Percentiles rank a stretch among this genome's conserved stretches.
Conservation (phyloP, 352 stramenopile genomes). For the Globisporangium splendens region DNA sequence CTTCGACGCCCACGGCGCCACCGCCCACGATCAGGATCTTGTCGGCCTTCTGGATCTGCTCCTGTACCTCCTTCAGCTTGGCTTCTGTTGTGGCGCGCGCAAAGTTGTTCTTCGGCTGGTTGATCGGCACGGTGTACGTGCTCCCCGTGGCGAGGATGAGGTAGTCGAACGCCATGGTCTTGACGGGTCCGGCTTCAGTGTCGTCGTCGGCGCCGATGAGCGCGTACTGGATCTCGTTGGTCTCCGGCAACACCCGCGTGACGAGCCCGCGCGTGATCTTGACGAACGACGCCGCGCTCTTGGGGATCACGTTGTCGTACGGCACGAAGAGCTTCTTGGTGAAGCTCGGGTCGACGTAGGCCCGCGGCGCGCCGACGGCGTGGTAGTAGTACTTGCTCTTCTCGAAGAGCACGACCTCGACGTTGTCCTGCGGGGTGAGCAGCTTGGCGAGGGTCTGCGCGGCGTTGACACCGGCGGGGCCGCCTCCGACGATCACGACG, state of each 20-base stretch:
- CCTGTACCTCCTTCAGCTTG: slow-evolving; percentile 21
- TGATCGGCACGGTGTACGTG: slow-evolving; percentile 54
- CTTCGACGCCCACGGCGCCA: slow-evolving; percentile 45
- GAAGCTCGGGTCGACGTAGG: slow-evolving; percentile 49
- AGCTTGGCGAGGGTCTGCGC: slow-evolving; percentile 33
- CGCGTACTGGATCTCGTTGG: neutral
- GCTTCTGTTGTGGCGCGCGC: slow-evolving; percentile 16
- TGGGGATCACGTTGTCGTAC: slow-evolving; percentile 51
- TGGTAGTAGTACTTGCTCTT: slow-evolving; percentile 56
- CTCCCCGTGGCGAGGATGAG: slow-evolving; percentile 53
- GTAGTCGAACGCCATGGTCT: slow-evolving; percentile 42
- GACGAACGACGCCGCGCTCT: slow-evolving; percentile 1
- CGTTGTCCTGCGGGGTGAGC: slow-evolving; percentile 32
- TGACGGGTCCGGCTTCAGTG: neutral
- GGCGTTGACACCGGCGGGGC: slow-evolving; percentile 46
- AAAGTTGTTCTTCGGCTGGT: slow-evolving; percentile 24
- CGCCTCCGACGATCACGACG: slow-evolving; percentile 58
- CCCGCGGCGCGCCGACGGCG: slow-evolving; percentile 38
- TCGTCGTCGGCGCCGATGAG: neutral
- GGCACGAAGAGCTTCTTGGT: slow-evolving; percentile 61
- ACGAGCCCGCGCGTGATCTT: slow-evolving; percentile 6
- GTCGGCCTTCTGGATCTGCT: slow-evolving; percentile 26
- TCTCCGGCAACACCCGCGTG: neutral
- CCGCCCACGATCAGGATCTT: slow-evolving; percentile 48
- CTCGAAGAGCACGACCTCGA: slow-evolving; percentile 52